Evolutionary conservation across 768 basidiomycete genomes (phyloP).

Genomic region (Coprinellus micaceus): DNA sequence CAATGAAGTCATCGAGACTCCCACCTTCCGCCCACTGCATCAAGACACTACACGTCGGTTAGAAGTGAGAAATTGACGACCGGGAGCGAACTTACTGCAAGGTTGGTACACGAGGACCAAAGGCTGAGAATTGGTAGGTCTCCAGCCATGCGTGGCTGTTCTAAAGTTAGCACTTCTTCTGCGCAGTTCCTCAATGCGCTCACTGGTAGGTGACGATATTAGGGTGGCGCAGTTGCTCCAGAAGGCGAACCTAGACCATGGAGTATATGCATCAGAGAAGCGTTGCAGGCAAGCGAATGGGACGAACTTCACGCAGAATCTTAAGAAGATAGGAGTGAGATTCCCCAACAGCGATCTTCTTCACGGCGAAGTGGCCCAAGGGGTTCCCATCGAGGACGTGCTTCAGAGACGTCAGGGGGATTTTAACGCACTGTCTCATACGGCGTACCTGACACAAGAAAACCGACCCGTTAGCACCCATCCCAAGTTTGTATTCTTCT

Average conservation of each 20-base stretch:
- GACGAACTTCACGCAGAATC: slow-evolving; percentile 72
- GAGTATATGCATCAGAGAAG: slow-evolving; percentile 3
- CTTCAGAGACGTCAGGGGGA: slow-evolving; percentile 33
- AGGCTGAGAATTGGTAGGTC: slow-evolving; percentile 76
- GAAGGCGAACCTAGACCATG: slow-evolving; percentile 12
- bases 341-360: slow-evolving; percentile 93
- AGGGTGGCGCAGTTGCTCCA: slow-evolving; percentile 84
- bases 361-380: slow-evolving; percentile 90
- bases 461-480: slow-evolving; percentile 93
- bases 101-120: slow-evolving; percentile 85
- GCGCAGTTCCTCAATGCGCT: slow-evolving; percentile 7
- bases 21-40: slow-evolving; percentile 96
- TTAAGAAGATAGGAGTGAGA: slow-evolving; percentile 82
- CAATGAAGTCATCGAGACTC: slow-evolving; percentile 83
- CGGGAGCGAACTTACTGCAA: slow-evolving; percentile 61
- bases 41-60: slow-evolving; percentile 50
- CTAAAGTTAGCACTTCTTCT: background rate
- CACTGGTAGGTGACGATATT: slow-evolving; percentile 93
- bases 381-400: slow-evolving; percentile 86
- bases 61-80: background rate
- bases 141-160: slow-evolving; percentile 86
- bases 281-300: slow-evolving; percentile 39
- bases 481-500: slow-evolving; percentile 84
- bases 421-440: too few species aligned
- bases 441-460: slow-evolving; percentile 83